Base-by-base conservation (phyloP, 495 filamentous ascomycete species). In the Letharia columbiana region DNA sequence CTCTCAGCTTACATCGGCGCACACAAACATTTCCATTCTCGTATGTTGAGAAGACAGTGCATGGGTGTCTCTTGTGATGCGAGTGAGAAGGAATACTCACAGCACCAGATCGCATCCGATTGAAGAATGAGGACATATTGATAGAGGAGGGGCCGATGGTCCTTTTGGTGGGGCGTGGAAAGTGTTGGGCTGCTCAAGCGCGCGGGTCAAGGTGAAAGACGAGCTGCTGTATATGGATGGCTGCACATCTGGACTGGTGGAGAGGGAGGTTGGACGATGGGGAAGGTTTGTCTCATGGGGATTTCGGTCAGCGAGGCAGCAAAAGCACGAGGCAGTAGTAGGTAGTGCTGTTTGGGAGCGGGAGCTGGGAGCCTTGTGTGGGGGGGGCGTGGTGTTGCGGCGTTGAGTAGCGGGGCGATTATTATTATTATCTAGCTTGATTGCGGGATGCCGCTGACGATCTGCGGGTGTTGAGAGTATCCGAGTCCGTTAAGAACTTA, bases 51-150 rank as follows among this genome's bases (percentile, higher is more conserved):
- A 23, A 58, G 58, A n/a, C 37, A 12, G 28, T 50, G 42, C 20
- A 40, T 33, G 35, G 52, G 4, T 18, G 42, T 35, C 41, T 63
- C 33, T 49, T 40, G 65, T 23, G 31, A 3, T 15, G 42, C 11
- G n/a, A 61, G 15, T 23, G 7, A 3, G 20, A 41, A 64, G 8
- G n/a, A 39, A 60, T 62, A 77, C 76, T 73, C 13, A 78, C 76
- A 47, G 69, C 72, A 56, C 70, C 69, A 31, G 71, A 68, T 64
- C 75, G 75, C 63, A 79, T 73, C 65, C 73, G 71, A 20, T 72
- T 75, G 69, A 79, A 77, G 69, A 78, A 76, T 6, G 77, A 76
- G 37, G 75, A 63, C 77, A 79, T 79, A 52, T 45, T 63, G 62
- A 28, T 47, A 42, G 20, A 42, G 2, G 20, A 37, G 2, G n/a